Base-by-base conservation (phyloP, 331 rosid species). In the Quercus lobata region DNA sequence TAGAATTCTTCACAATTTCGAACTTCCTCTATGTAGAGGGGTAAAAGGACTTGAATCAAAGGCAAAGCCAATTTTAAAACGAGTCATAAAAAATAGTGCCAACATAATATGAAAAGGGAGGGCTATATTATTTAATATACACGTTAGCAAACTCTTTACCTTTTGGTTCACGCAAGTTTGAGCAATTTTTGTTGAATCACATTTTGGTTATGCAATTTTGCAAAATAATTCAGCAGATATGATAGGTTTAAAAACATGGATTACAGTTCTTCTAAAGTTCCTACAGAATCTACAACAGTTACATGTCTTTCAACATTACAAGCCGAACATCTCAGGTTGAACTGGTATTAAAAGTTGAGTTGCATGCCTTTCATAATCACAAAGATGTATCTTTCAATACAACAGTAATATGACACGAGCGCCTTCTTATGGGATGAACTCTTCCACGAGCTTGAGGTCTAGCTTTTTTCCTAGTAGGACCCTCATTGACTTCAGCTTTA, bases 391-490 rank as follows among this genome's bases (percentile, higher is more conserved):
- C 90, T 88, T 71, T 87, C 57, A 90, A 82, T 1, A 76, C 73
- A 70, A 85, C 35, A 55, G 88, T 61, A 69, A 86, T 83, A 71
- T 83, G 87, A 83, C 88, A 89, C 55, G 87, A 54, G 76, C 87
- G 86, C 82, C 62, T 87, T 82, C 79, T 81, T 78, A 86, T 79
- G 19, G 12, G 41, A 81, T 56, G 19, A 57, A 69, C 82, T 14
- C 83, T 75, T 10, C 89, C 90, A 62, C 84, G 88, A 78, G 91
- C 74, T 72, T 32, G 52, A 58, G 86, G 77, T 79, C 80, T 82
- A 0, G 84, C 3, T 78, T 87, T 85, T 76, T 88, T 88, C 79
- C 83, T 52, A 21, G 88, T 82, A 54, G 3, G 61, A 10, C 90
- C 89, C 79, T 83, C 89, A 37, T 83, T 83, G 52, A 85, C 89